phyloP scores from a whole-genome alignment of 345 rosid species.

The Acer campestre region DNA sequence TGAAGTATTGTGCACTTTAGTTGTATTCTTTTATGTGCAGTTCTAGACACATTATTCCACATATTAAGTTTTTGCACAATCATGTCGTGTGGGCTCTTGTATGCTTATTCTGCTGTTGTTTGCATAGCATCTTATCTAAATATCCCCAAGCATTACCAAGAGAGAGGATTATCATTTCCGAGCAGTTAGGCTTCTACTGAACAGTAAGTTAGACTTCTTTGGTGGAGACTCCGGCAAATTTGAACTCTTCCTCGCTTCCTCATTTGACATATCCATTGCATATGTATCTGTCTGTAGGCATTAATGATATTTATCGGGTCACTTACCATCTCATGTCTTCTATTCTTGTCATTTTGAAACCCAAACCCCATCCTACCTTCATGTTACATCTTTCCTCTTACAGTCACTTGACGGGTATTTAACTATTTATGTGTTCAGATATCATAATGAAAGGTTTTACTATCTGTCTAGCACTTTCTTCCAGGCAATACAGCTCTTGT shows the following conservation, averaged over 20 bases:
- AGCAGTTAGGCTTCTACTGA: too few relatives aligned
- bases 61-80: background rate
- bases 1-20: background rate
- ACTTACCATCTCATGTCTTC: background rate
- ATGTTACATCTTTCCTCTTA: too few relatives aligned
- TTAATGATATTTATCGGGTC: too few relatives aligned
- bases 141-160: background rate
- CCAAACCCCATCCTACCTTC: too few relatives aligned
- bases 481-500: conserved; percentile 89
- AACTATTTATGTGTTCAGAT: background rate
- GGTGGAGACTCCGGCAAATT: conserved; percentile 1
- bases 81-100: conserved; percentile 3
- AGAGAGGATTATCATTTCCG: too few relatives aligned
- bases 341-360: background rate
- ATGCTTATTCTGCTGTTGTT: background rate
- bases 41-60: background rate
- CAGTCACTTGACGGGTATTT: background rate
- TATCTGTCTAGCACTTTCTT: conserved; percentile 20
- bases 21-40: background rate
- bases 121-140: conserved; percentile 8
- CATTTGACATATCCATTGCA: background rate
- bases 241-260: background rate
- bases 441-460: conserved; percentile 10
- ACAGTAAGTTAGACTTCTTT: background rate
- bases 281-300: background rate